Percentiles rank a stretch among this genome's conserved stretches.
Evolutionary conservation across 2,329 filamentous ascomycete genomes (phyloP).

Genomic region (Penicillium sp.): DNA sequence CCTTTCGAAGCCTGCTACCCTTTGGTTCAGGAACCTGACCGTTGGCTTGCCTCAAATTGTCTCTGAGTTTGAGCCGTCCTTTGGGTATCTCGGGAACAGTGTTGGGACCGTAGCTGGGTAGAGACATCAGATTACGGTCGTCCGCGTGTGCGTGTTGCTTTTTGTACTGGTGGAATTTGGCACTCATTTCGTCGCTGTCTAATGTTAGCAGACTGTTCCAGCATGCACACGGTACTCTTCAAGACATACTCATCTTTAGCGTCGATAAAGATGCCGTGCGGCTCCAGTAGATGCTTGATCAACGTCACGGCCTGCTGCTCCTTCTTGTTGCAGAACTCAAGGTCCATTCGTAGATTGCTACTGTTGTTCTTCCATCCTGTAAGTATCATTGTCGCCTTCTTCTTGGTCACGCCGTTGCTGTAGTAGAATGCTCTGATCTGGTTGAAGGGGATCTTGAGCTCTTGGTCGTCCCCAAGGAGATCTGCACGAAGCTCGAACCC

Average conservation of each 20-base stretch:
- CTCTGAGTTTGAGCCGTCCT: constrained; percentile 33
- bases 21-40: constrained; percentile 9
- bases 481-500: constrained; percentile 12
- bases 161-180: not conserved
- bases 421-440: not conserved
- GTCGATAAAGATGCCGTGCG: constrained; percentile 11
- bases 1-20: not conserved
- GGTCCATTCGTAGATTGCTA: constrained; percentile 22
- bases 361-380: not conserved
- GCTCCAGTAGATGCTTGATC: constrained; percentile 20
- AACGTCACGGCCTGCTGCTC: constrained; percentile 16
- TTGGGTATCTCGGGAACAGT: constrained; percentile 13
- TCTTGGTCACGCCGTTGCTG: not conserved
- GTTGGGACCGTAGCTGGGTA: constrained; percentile 10
- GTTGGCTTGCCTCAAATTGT: constrained; percentile 28
- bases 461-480: not conserved
- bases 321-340: constrained; percentile 29
- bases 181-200: not conserved
- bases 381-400: not conserved
- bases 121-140: constrained; percentile 17
- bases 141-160: constrained; percentile 6
- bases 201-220: constrained; percentile 7
- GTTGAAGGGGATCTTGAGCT: not conserved
- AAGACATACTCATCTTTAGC: constrained; percentile 29
- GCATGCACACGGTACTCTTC: not conserved